phyloP scores from a whole-genome alignment of 1,139 yeast species.

The Keqinozyma sinolaborantium region DNA sequence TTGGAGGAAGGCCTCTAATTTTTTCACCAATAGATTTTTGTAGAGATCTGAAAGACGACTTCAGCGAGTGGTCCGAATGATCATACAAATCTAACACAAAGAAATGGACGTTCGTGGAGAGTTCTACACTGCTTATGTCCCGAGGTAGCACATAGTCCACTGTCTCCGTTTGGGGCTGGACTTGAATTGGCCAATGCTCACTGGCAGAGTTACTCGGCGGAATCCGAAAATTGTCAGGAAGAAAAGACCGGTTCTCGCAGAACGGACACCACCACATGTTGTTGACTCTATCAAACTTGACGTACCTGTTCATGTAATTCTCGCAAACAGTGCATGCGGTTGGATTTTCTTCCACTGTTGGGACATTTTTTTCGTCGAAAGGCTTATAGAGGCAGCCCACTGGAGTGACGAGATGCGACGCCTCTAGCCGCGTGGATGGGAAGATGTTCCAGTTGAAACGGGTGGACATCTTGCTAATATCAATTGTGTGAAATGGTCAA shows the following conservation, averaged over 20 bases:
- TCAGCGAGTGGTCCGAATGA: conserved; percentile 21
- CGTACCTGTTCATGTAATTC: conserved; percentile 24
- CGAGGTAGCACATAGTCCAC: conserved; percentile 27
- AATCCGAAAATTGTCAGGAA: conserved; percentile 17
- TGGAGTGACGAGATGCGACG: conserved; percentile 29
- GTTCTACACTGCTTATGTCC: conserved; percentile 12
- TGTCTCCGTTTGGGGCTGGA: conserved; percentile 19
- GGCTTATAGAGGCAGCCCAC: conserved; percentile 39
- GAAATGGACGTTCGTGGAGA: conserved; percentile 4
- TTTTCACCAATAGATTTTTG: conserved; percentile 14
- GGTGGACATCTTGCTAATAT: not conserved
- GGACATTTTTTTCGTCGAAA: conserved; percentile 9
- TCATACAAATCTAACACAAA: conserved; percentile 31
- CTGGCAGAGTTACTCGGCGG: conserved; percentile 13
- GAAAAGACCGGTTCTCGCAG: conserved; percentile 21
- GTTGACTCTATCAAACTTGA: conserved; percentile 26
- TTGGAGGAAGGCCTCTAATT: conserved; percentile 18
- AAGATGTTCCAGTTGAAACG: conserved; percentile 56
- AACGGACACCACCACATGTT: conserved; percentile 42
- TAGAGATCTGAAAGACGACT: conserved; percentile 16
- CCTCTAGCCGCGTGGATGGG: conserved; percentile 38
- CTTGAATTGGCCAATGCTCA: conserved; percentile 25
- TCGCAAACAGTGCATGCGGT: conserved; percentile 25
- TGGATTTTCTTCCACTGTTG: conserved; percentile 9
- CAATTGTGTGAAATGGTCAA: too few relatives aligned